These are phyloP conservation scores for Paracoccidioides brasiliensis DNA, from an alignment of 2,329 filamentous ascomycete genomes.

Conservation along the genomic window DNA sequence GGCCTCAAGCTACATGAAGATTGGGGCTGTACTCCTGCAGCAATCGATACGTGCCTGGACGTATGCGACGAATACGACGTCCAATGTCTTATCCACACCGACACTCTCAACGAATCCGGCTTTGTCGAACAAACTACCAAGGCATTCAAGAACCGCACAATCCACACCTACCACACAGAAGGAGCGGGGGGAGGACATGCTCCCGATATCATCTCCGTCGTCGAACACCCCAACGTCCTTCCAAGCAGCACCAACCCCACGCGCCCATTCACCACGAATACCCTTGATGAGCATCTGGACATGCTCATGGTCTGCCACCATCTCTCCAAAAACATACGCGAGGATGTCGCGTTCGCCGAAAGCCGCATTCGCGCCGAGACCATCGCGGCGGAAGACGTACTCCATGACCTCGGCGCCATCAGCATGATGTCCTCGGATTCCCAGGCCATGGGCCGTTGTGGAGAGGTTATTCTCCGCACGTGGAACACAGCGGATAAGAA, in stretches of 20 bases:
- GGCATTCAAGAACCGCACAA: constrained; percentile 75
- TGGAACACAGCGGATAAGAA: constrained; percentile 99
- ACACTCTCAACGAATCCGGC: constrained; percentile 93
- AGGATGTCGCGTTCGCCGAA: constrained; percentile 92
- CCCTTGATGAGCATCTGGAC: constrained; percentile 88
- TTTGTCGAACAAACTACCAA: constrained; percentile 84
- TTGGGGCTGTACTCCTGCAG: constrained; percentile 83
- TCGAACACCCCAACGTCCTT: constrained; percentile 76
- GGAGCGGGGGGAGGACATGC: constrained; percentile 90
- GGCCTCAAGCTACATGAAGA: constrained; percentile 93
- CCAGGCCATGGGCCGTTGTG: constrained; percentile 92
- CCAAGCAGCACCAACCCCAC: constrained; percentile 89
- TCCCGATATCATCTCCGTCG: constrained; percentile 88
- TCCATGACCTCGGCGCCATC: constrained; percentile 89
- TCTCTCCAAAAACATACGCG: constrained; percentile 78
- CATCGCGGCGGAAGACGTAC: constrained; percentile 89
- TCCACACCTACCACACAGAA: constrained; percentile 96
- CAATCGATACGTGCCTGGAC: constrained; percentile 72
- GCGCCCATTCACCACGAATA: constrained; percentile 79
- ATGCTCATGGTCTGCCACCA: constrained; percentile 99
- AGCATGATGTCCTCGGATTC: constrained; percentile 96
- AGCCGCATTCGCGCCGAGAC: constrained; percentile 89
- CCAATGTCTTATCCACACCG: constrained; percentile 88
- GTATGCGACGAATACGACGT: constrained; percentile 88
- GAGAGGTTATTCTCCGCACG: constrained; percentile 81